Conservation (phyloP, 2,329 filamentous ascomycete genomes). For the Amauroascus verrucosus region DNA sequence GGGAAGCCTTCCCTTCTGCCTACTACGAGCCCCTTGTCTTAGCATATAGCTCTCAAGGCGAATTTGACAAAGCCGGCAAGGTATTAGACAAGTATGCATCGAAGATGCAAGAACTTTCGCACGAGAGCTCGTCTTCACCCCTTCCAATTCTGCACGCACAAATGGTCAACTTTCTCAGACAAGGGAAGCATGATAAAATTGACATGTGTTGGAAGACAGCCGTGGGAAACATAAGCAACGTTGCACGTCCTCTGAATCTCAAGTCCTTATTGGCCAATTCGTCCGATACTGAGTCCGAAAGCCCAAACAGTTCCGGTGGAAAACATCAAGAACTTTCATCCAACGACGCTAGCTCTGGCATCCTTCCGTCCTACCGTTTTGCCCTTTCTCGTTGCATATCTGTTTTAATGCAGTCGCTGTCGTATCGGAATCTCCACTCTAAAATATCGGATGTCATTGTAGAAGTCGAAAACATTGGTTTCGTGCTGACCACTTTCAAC, state of each 20-base stretch:
- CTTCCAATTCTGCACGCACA: constrained; percentile 51
- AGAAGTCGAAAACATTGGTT: constrained; percentile 55
- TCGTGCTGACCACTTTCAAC: constrained; percentile 61
- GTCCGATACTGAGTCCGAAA: neutral
- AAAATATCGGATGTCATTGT: constrained; percentile 45
- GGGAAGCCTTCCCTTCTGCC: constrained; percentile 39
- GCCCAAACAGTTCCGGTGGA: neutral
- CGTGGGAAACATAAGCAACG: constrained; percentile 43
- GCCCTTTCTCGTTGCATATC: constrained; percentile 42
- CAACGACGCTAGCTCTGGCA: constrained; percentile 8
- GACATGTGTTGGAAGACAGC: constrained; percentile 57
- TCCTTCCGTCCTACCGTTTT: constrained; percentile 37
- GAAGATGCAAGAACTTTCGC: constrained; percentile 13
- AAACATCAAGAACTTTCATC: neutral
- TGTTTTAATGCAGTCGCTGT: constrained; percentile 45
- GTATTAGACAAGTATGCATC: constrained; percentile 46
- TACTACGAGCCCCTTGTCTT: constrained; percentile 50
- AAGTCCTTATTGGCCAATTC: neutral
- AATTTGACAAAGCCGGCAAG: constrained; percentile 42
- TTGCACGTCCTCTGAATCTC: constrained; percentile 25
- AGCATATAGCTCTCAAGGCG: constrained; percentile 41
- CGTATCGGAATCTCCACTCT: constrained; percentile 43
- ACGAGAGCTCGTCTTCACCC: constrained; percentile 29
- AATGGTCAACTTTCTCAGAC: constrained; percentile 53
- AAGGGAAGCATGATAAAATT: constrained; percentile 50